Evolutionary conservation across 2,329 filamentous ascomycete species (phyloP), one percentile per base, ranked within the genome.

Genomic region (Fusarium goolgardi): DNA sequence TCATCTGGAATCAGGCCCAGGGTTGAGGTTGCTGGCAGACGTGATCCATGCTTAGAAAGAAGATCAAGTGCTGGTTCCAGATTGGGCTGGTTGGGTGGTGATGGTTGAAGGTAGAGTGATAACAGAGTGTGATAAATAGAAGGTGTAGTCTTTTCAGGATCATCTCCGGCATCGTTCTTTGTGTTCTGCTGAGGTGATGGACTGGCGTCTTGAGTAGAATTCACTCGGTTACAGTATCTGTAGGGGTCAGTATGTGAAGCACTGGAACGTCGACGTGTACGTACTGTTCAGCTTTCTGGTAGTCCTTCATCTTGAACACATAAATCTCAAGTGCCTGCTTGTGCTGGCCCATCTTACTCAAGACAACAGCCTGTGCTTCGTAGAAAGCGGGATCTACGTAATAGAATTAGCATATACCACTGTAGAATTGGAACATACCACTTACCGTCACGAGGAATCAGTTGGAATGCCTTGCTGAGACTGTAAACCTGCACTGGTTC

Each of bases 241-340:
- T 32, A 18, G 7, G 25, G 43, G 67, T 77, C 55, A 78, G 65
- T 40, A 43, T n/a, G 20, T 52, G n/a, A 12, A 13, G 46, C 11
- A 10, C 7, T 11, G 16, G 25, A 18, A 46, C 11, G 6, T 16
- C 55, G 9, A 27, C 27, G 49, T 29, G 16, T 46, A 83, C 89
- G 65, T 82, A 97, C 90, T 97, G 93, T 85, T 99, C 96, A 32
- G 96, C 96, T 79, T 97, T 98, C 15, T 82, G 83, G 66, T 92
- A 95, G 77, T 97, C 91, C 70, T 91, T 83, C 78, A 99, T 87
- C 78, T 95, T 96, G 81, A 97, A 99, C 29, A 98, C 95, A 77
- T 97, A 99, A 53, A 99, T 97, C 76, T 96, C 91, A n/a, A 99
- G 82, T 0, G 96, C 96, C 79, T 98, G 94, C 76, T 93, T 94